These are phyloP conservation scores for Penicillium herquei DNA, from an alignment of 495 filamentous ascomycete species.

Conservation along the genomic window DNA sequence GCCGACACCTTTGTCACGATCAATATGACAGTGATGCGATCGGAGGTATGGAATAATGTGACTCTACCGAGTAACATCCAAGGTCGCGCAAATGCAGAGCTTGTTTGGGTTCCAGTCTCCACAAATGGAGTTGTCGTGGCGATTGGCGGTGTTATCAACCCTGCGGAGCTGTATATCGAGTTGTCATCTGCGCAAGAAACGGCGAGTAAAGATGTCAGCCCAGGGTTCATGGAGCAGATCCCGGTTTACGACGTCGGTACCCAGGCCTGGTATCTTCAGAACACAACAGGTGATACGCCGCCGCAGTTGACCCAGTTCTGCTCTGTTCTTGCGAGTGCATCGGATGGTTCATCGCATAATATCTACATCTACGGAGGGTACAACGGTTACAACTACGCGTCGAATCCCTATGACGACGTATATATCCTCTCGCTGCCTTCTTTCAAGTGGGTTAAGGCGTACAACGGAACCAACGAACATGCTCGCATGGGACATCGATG, in stretches of 20 bases:
- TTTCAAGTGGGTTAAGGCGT: constrained; percentile 70
- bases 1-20: constrained; percentile 56
- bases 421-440: constrained; percentile 74
- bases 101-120: constrained; percentile 70
- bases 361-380: constrained; percentile 79
- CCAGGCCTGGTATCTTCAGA: constrained; percentile 53
- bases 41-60: constrained; percentile 53
- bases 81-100: constrained; percentile 59
- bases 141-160: constrained; percentile 64
- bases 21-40: constrained; percentile 52
- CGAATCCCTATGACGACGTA: constrained; percentile 59
- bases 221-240: constrained; percentile 61
- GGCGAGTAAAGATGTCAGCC: constrained; percentile 51
- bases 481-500: constrained; percentile 64
- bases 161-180: constrained; percentile 31
- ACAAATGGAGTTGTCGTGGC: constrained; percentile 61
- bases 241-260: constrained; percentile 69
- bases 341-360: constrained; percentile 61
- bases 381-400: constrained; percentile 40
- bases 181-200: constrained; percentile 32
- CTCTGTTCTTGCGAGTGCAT: constrained; percentile 60
- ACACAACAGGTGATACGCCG: constrained; percentile 55
- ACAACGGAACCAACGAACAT: constrained; percentile 42
- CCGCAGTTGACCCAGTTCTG: constrained; percentile 58
- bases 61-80: constrained; percentile 51